These are phyloP conservation scores for Flaveria floridana DNA, from an alignment of 140 eudicot genomes.

Conservation along the genomic window DNA sequence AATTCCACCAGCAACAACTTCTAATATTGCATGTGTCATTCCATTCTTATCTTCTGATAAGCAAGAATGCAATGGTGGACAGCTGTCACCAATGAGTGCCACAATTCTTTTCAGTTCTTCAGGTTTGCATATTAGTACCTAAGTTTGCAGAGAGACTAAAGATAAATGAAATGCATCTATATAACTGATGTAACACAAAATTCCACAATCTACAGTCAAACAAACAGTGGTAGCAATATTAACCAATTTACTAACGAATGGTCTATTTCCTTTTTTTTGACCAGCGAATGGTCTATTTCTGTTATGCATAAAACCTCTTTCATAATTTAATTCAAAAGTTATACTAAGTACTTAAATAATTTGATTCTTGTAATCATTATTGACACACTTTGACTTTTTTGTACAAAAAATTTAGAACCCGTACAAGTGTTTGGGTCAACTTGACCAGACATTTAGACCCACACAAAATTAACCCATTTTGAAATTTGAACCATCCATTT, in stretches of 20 bases:
- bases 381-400: not conserved
- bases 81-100: constrained; percentile 72
- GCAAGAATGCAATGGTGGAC: constrained; percentile 90
- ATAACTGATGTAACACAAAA: not conserved
- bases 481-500: not conserved
- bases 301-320: constrained; percentile 10
- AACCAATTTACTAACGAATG: not conserved
- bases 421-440: not conserved
- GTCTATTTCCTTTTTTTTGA: no score
- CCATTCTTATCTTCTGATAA: constrained; percentile 99
- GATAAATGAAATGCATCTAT: constrained; percentile 1
- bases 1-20: constrained; percentile 98
- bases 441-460: not conserved
- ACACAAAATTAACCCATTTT: not conserved
- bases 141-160: constrained; percentile 27
- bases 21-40: constrained; percentile 96
- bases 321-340: not conserved
- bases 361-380: not conserved
- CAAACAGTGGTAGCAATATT: not conserved
- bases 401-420: not conserved
- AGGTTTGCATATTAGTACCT: constrained; percentile 91
- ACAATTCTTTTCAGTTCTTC: constrained; percentile 79
- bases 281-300: not conserved
- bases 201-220: not conserved
- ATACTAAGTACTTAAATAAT: not conserved